A percentile compares a stretch with the other conserved stretches of the same genome.
Evolutionary conservation across 495 filamentous ascomycete species (phyloP).

Genomic region (Hyaloscypha hepaticicola): DNA sequence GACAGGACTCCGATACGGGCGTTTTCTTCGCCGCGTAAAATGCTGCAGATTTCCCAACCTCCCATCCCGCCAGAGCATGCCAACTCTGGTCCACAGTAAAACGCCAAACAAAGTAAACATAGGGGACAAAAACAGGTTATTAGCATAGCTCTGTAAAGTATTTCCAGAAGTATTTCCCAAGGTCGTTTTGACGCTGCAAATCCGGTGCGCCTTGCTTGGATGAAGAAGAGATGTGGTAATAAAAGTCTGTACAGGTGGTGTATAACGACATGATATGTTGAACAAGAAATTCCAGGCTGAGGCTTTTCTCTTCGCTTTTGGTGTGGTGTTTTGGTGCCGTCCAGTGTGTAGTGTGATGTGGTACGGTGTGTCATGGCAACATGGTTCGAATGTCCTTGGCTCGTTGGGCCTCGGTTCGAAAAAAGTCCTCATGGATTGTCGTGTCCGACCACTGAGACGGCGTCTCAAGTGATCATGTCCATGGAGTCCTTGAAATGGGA

Average conservation of each 20-base stretch:
- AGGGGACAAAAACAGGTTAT: neutral
- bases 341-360: neutral
- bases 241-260: slow-evolving; percentile 16
- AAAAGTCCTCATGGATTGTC: neutral
- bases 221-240: slow-evolving; percentile 3
- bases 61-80: slow-evolving; percentile 19
- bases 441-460: neutral
- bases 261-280: slow-evolving; percentile 16
- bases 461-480: neutral
- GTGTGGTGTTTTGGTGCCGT: slow-evolving; percentile 1
- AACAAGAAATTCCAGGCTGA: neutral
- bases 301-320: neutral
- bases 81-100: slow-evolving; percentile 12
- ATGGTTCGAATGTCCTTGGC: slow-evolving; percentile 3
- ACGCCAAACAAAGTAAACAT: slow-evolving; percentile 9
- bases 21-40: slow-evolving; percentile 18
- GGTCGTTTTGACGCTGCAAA: slow-evolving; percentile 10
- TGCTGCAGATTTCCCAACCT: slow-evolving; percentile 17
- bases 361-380: neutral
- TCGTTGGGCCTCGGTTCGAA: neutral
- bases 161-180: neutral
- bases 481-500: neutral
- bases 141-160: neutral
- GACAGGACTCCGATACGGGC: slow-evolving; percentile 22
- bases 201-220: slow-evolving; percentile 17